These are phyloP conservation scores for Diaporthe sp. DNA, from an alignment of 2,329 filamentous ascomycete species.

Conservation along the genomic window DNA sequence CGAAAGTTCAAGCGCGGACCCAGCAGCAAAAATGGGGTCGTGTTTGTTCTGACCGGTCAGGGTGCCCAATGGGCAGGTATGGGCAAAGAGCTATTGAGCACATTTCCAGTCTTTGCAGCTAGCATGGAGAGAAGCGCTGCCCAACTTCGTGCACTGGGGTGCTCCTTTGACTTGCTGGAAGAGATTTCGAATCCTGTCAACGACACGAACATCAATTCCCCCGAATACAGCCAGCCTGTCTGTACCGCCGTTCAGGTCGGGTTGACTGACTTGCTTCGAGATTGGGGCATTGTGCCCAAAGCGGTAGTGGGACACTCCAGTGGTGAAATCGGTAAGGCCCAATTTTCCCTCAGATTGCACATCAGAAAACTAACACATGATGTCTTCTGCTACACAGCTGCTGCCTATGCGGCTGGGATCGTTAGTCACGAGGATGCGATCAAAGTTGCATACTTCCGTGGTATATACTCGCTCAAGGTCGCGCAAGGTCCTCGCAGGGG, in stretches of 20 bases:
- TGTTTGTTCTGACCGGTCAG: constrained; percentile 40
- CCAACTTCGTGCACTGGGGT: not conserved
- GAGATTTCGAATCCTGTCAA: not conserved
- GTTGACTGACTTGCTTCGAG: not conserved
- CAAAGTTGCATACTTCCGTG: constrained; percentile 9
- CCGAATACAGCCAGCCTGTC: constrained; percentile 41
- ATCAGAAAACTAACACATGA: no score
- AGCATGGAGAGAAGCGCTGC: not conserved
- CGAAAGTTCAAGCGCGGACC: no score
- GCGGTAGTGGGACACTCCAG: constrained; percentile 18
- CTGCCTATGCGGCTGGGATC: constrained; percentile 12
- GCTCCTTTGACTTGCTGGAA: not conserved
- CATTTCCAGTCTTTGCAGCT: not conserved
- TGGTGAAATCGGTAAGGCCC: constrained; percentile 27
- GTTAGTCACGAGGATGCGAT: constrained; percentile 11
- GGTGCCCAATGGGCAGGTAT: constrained; percentile 43
- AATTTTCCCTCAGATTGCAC: no score
- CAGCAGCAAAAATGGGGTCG: not conserved
- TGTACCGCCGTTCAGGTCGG: not conserved
- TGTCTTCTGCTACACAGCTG: no score
- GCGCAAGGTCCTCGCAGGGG: not conserved
- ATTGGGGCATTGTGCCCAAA: not conserved
- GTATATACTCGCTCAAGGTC: not conserved
- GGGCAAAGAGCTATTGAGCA: constrained; percentile 40
- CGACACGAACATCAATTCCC: constrained; percentile 35